Evolutionary conservation across 2,329 filamentous ascomycete genomes (phyloP).

Genomic region (Colletotrichum neosansevieriae): DNA sequence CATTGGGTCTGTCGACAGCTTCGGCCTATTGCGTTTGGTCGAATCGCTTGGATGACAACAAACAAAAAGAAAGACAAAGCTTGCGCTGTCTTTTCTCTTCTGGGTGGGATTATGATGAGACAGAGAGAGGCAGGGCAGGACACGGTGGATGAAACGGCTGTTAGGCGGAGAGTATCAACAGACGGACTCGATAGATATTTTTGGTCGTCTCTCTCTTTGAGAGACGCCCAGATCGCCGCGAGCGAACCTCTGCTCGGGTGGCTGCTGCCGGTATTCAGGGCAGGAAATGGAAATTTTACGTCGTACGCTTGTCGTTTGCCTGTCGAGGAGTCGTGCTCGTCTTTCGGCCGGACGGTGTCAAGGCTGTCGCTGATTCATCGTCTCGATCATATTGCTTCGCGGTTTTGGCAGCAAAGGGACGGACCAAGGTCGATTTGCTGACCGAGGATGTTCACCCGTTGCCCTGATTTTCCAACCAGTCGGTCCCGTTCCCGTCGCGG

Average conservation of each 20-base stretch:
- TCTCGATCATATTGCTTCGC: too few species aligned
- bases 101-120: background rate
- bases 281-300: conserved; percentile 42
- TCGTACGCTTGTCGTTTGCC: conserved; percentile 17
- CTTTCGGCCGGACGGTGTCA: background rate
- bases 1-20: conserved; percentile 35
- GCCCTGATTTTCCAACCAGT: background rate
- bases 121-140: conserved; percentile 13
- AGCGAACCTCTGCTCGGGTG: conserved; percentile 19
- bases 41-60: conserved; percentile 40
- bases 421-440: too few species aligned
- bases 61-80: conserved; percentile 23
- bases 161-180: conserved; percentile 14
- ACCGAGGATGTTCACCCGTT: background rate
- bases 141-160: conserved; percentile 26
- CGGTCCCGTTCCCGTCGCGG: background rate
- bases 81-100: conserved; percentile 34
- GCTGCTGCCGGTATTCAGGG: conserved; percentile 33
- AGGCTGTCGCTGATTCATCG: too few species aligned
- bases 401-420: too few species aligned
- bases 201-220: conserved; percentile 3
- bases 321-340: conserved; percentile 20
- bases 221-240: conserved; percentile 14
- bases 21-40: conserved; percentile 36
- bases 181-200: conserved; percentile 37